Evolutionary conservation across 495 filamentous ascomycete species (phyloP), one percentile per base, ranked within the genome.

Genomic region (Letharia lupina): DNA sequence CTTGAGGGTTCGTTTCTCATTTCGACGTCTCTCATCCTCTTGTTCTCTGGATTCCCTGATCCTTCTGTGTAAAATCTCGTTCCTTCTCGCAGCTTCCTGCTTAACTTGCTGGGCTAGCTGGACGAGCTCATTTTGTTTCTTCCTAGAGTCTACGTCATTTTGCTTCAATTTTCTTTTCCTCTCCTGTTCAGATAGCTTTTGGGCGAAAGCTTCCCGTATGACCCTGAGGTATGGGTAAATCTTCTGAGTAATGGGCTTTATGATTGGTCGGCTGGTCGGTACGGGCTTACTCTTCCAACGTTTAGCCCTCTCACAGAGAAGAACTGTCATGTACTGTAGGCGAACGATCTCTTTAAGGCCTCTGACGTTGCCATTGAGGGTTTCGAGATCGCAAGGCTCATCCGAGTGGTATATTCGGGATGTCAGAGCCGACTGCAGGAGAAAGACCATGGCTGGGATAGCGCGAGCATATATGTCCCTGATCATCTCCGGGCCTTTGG

Each of bases 401-500:
- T 45, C n/a, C 2, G 59, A 56, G 13, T 63, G 16, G 31, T 48
- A 44, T 15, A 47, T 48, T 8, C 62, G 56, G 20, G 44, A 58
- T 47, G 13, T 12, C 4, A 72, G 12, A 8, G 64, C 66, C 39
- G 47, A 45, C 33, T 64, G 42, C 9, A 72, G 33, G 28, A 69
- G 28, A 15, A 57, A 63, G 12, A 70, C 64, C 39, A 70, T 28
- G 5, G 54, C 52, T 16, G 69, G 69, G 20, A 72, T 66, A 31
- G 61, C 68, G 3, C 61, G 52, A 42, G 64, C 62, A 60, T 70
- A 70, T n/a, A 70, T 63, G 39, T 72, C 70, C 10, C 57, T 62
- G 8, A 70, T 41, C 23, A 69, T 50, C 41, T 63, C 35, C 10
- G 63, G 28, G n/a, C 35, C 47, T 52, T 66, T 60, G 0, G 1